Percentiles rank a stretch among this genome's conserved stretches.
phyloP scores from a whole-genome alignment of 225 moss, liverwort and hornwort species.

The Pseudoscleropodium purum region DNA sequence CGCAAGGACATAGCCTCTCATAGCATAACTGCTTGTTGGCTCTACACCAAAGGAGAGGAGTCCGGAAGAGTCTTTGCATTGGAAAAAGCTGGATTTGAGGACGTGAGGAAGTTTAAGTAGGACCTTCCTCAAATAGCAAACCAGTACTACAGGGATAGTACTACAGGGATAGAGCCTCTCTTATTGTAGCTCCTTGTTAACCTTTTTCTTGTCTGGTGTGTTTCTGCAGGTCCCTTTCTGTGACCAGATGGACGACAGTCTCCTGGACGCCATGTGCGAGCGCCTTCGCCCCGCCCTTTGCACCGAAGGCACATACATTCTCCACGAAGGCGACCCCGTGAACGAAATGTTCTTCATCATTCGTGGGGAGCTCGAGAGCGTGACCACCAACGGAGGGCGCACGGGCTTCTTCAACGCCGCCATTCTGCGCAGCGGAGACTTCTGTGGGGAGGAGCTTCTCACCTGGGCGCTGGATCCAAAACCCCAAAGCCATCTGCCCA shows the following conservation, averaged over 20 bases:
- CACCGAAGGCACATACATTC: constrained; percentile 34
- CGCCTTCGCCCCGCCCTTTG: constrained; percentile 47
- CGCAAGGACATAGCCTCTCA: background rate
- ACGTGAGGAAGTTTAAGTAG: background rate
- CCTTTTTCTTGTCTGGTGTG: background rate
- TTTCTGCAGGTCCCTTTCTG: constrained; percentile 44
- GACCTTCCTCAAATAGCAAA: background rate
- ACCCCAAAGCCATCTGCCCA: constrained; percentile 45
- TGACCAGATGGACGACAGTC: constrained; percentile 60
- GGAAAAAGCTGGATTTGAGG: background rate
- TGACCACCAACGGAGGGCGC: constrained; percentile 51
- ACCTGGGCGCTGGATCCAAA: constrained; percentile 61
- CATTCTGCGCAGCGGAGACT: constrained; percentile 26
- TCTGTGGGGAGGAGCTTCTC: constrained; percentile 70
- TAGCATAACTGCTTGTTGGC: background rate
- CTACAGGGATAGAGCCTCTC: background rate
- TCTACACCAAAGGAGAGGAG: background rate
- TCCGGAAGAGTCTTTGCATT: background rate
- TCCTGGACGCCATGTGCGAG: constrained; percentile 67
- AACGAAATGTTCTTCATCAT: constrained; percentile 68
- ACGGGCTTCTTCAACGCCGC: constrained; percentile 38
- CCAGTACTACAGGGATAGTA: no score
- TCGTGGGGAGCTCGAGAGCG: constrained; percentile 42
- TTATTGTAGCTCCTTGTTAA: background rate
- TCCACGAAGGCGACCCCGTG: constrained; percentile 55